These are phyloP conservation scores for Tolypocladium capitatum DNA, from an alignment of 2,329 filamentous ascomycete species.

Conservation along the genomic window DNA sequence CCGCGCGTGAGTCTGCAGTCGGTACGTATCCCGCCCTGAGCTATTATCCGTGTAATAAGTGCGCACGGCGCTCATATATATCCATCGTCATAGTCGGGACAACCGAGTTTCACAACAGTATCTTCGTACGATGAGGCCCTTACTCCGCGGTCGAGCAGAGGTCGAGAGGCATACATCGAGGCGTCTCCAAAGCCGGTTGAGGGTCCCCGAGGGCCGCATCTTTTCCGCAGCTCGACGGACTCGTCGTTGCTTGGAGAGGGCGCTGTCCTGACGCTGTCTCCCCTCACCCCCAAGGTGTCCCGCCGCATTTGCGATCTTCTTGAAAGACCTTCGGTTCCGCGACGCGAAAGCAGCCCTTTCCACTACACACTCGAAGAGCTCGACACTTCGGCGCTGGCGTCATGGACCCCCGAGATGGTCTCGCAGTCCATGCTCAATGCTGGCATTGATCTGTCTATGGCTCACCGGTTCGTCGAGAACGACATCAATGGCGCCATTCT, in stretches of 20 bases:
- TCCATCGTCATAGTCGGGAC: constrained; percentile 38
- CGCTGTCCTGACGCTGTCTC: constrained; percentile 54
- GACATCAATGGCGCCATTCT: constrained; percentile 84
- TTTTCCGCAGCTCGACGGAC: constrained; percentile 62
- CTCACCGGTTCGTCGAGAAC: constrained; percentile 78
- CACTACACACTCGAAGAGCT: constrained; percentile 44
- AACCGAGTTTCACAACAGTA: constrained; percentile 71
- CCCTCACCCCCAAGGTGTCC: constrained; percentile 53
- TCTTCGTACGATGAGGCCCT: constrained; percentile 76
- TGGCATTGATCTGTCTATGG: constrained; percentile 62
- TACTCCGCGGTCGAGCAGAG: constrained; percentile 57
- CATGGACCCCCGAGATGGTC: constrained; percentile 65
- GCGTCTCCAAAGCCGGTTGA: constrained; percentile 53
- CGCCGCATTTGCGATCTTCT: constrained; percentile 18
- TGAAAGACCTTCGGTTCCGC: constrained; percentile 10
- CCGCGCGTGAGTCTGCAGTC: constrained; percentile 57
- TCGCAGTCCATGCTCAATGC: constrained; percentile 77
- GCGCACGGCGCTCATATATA: neutral
- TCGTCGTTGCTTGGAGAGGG: constrained; percentile 26
- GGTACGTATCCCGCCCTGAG: constrained; percentile 33
- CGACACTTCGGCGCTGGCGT: constrained; percentile 43
- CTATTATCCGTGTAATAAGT: too few species aligned
- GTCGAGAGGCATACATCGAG: constrained; percentile 47
- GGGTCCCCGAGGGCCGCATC: constrained; percentile 73
- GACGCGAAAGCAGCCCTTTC: constrained; percentile 35